Base-by-base conservation (phyloP, 768 basidiomycete species). In the Chalciporus sphaerocephalus region DNA sequence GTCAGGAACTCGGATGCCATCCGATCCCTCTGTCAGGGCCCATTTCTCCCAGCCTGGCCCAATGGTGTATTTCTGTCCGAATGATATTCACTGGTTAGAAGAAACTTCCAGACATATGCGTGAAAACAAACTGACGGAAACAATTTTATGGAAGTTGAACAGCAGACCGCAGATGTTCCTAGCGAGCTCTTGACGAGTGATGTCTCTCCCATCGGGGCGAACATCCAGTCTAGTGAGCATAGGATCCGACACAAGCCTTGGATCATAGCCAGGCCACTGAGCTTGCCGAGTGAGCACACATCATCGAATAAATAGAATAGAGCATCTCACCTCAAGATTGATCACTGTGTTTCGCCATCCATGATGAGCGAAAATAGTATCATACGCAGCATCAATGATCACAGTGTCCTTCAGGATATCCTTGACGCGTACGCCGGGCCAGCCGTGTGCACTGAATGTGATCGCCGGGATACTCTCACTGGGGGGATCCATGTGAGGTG, bases 191-290 rank as follows among this genome's bases (percentile, higher is more conserved):
- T 58, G 54, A 21, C 63, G 60, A 15, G 54, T 60, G 2, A 60
- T 51, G 13, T 47, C 30, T 16, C 18, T 11, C 7, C 51, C 49
- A 13, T 15, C 33, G 1, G 23, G 37, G 11, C 42, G 16, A 1
- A 34, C 51, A 2, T 60, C 50, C 7, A 64, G 38, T 27, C 58
- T 52, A 8, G 45, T 13, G 22, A 17, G 50, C 50, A 52, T 52
- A 6, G 47, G 40, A 36, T 54, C 43, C 4, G n/a, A 16, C 8
- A 15, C 27, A 3, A 1, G 15, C 11, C 21, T 20, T 12, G 25
- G 3, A 9, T 44, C 24, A 7, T 62, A 61, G 9, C 60, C 60
- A 2, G 60, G 60, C 60, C 60, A 61, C 60, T 61, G 12, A 25
- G 4, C 24, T 6, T 6, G 15, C 8, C 28, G n/a, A 5, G 16